Base-by-base conservation (phyloP, 1,284 basidiomycete species). In the Cutaneotrichosporon arboriforme region DNA sequence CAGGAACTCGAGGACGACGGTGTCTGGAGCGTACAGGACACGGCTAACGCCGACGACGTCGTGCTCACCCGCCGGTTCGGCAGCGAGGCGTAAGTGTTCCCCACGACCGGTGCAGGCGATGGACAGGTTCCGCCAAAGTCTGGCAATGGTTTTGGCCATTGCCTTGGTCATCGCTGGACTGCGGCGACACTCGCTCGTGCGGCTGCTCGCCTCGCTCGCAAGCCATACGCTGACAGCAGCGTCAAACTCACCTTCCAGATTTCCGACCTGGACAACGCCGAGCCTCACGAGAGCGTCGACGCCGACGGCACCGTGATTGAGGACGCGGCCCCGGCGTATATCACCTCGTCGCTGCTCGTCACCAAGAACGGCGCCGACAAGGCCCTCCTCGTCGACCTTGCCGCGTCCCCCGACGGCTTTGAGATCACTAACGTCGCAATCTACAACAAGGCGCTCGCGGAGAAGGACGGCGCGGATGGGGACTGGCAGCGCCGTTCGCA, bases 401-500 rank as follows among this genome's bases (percentile, higher is more conserved):
- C 87, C 62, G 85, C 83, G 59, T 87, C 91, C 67, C 87, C 92
- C 54, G 90, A 90, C 49, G 77, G 83, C 12, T 91, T 97, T 72
- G 77, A 86, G 31, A 80, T 94, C 58, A 92, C 97, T 74, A 94
- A 92, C 75, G 83, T 72, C 22, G 71, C 94, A 57, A 84, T 90
- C 4, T 94, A 80, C 79, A 96, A 94, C 77, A 76, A 79, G 17
- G 86, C 90, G 62, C 66, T 90, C 34, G 92, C 86, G 14, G 86
- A 84, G 10, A 85, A 86, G 33, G 76, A 90, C 60, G 89, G 85
- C 18, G 85, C 89, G 8, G 91, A 97, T 60, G 87, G 87, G 13
- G 93, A 97, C 77, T 97, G 89, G 89, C 86, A 86, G 69, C 84
- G 93, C 49, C 83, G 92, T 40, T 90, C 88, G 9, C 77, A 87